Base-by-base conservation (phyloP, 495 filamentous ascomycete species). In the Aspergillus homomorphus region DNA sequence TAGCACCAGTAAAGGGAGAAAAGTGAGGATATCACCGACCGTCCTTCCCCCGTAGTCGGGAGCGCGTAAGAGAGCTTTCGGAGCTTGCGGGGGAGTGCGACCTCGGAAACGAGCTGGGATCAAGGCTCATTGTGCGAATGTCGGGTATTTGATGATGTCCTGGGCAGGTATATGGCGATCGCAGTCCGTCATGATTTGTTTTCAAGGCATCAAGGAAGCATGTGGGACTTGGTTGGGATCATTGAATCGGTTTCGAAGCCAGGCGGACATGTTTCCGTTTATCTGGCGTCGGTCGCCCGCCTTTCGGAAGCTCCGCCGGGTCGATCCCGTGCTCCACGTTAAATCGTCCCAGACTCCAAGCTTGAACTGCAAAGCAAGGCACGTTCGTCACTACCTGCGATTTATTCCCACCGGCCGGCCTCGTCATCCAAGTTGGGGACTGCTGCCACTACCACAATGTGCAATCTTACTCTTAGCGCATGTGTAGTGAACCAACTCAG, bases 11-110 rank as follows among this genome's bases (percentile, higher is more conserved):
- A 33, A 10, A 23, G 4, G 23, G 38, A 49, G 45, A 38, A 12
- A 5, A 38, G 33, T 2, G 33, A 5, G 33, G 2, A 12, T 2
- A 38, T 45, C 28, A 57, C 73, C 59, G 53, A 82, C 80, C 80
- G 71, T 83, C 78, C 59, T 82, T 78, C 48, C 76, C 69, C 59
- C 76, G 74, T 62, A 70, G 64, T 61, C 84, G 81, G 58, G 82
- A 80, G 42, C 83, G 82, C 48, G 88, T 86, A 48, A 88, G 86
- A 58, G 85, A 87, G 69, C 83, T 85, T 33, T 87, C 88, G 73
- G 88, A 91, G 80, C 85, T 88, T 70, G 88, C 82, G 62, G 89
- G 88, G 59, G 89, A 91, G 65, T 81, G 76, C 60, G 87, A 87
- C 69, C 85, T 83, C 63, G 82, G 80, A 67, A 83, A 80, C 62